Evolutionary conservation across 306 rosid species (phyloP).

Genomic region (Medicago ruthenica): DNA sequence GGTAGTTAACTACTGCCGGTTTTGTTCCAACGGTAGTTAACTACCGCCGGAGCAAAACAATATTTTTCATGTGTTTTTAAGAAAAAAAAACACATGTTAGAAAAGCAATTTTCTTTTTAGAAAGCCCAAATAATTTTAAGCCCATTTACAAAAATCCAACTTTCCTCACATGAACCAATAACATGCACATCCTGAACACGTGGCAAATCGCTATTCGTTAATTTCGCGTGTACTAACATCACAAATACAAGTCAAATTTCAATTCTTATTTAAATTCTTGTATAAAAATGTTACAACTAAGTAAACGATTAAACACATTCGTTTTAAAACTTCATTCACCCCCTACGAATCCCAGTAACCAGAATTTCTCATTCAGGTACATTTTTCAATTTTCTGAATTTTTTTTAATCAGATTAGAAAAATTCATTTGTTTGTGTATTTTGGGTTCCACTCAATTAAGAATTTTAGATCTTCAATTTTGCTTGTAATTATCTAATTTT

Average conservation of each 20-base stretch:
- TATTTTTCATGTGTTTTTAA: too few relatives aligned
- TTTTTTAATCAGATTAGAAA: not conserved
- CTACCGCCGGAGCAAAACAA: too few relatives aligned
- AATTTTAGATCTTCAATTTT: slow-evolving; percentile 23
- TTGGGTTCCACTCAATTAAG: not conserved
- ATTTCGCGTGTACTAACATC: slow-evolving; percentile 28
- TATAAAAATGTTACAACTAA: not conserved
- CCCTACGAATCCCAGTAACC: not conserved
- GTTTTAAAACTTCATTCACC: slow-evolving; percentile 24
- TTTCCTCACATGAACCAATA: not conserved
- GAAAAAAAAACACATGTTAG: too few relatives aligned
- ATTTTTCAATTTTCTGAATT: not conserved
- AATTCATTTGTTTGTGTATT: not conserved
- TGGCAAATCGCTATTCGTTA: slow-evolving; percentile 36
- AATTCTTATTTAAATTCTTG: not conserved
- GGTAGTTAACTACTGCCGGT: too few relatives aligned
- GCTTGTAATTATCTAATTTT: too few relatives aligned
- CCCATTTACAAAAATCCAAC: not conserved
- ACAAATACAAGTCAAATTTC: slow-evolving; percentile 12
- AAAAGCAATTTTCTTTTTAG: too few relatives aligned
- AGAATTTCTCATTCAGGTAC: slow-evolving; percentile 31
- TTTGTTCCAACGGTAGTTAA: too few relatives aligned
- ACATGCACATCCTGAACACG: not conserved
- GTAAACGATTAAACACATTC: not conserved
- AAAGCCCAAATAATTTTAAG: too few relatives aligned